Conservation (phyloP, 805 yeast genomes). For the Priceomyces fermenticarens region DNA sequence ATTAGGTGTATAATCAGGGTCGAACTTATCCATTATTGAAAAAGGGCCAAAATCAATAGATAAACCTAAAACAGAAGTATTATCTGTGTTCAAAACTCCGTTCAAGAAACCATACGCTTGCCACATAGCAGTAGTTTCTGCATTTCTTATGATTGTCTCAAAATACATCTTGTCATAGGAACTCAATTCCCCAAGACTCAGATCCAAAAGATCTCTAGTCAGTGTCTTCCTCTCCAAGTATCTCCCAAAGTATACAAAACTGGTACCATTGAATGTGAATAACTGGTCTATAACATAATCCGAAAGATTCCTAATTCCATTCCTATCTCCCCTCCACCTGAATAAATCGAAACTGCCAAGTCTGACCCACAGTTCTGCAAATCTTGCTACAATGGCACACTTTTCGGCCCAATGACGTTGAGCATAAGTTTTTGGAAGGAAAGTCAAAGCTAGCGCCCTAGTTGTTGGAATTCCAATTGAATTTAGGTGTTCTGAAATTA, state of each 20-base stretch:
- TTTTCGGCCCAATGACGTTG: conserved; percentile 68
- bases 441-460: conserved; percentile 72
- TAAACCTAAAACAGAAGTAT: conserved; percentile 84
- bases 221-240: conserved; percentile 16
- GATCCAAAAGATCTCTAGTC: conserved; percentile 14
- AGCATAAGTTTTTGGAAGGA: conserved; percentile 74
- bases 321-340: conserved; percentile 67
- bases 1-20: conserved; percentile 82
- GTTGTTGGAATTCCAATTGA: conserved; percentile 86
- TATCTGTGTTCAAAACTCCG: conserved; percentile 94
- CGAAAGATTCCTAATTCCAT: conserved; percentile 58
- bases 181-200: conserved; percentile 39
- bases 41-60: conserved; percentile 95
- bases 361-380: conserved; percentile 84
- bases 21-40: conserved; percentile 81
- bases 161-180: conserved; percentile 69
- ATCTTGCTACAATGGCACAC: conserved; percentile 81
- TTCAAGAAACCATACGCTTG: conserved; percentile 90
- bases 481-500: conserved; percentile 76
- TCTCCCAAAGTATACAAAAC: conserved; percentile 27
- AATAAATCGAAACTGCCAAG: conserved; percentile 86
- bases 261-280: conserved; percentile 35
- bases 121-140: conserved; percentile 76
- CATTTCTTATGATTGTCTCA: conserved; percentile 72
- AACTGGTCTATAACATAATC: conserved; percentile 72